Base-by-base conservation (phyloP, 148 eudicot species). In the Chenopodium berlandieri region DNA sequence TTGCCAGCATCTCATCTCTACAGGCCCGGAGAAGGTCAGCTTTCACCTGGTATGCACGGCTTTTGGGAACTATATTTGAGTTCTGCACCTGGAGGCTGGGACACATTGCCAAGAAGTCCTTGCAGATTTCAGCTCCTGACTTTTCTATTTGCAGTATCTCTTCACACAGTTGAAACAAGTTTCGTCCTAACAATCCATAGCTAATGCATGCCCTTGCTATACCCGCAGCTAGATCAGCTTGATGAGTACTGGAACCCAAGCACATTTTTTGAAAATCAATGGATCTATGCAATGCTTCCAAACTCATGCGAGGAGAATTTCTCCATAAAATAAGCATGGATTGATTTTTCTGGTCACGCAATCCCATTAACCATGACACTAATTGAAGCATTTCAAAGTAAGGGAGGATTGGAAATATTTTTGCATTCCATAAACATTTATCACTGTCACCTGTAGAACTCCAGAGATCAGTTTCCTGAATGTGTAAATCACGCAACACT, bases 401-500 rank as follows among this genome's bases (percentile, higher is more conserved):
- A 63, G 94, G 84, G 72, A 91, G 87, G 79, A 96, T 75, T 4
- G 99, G 99, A 80, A 86, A 96, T 85, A 96, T 77, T 87, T 86
- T 94, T 70, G 98, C 99, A 86, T 88, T 96, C 98, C 99, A 96
- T 84, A 96, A 91, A 88, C 98, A 96, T 77, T 88, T 91, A 68
- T 91, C 97, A 60, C 78, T 80, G 56, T 78, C 50, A 58, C 71
- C 81, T 40, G 77, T 75, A 65, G 81, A 63, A 79, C 79, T 81
- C 99, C 98, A 96, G 63, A 96, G 82, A 80, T 96, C 99, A 83
- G 63, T 83, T 83, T 92, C 93, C 75, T 89, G 88, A 83, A 96
- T 89, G 73, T 82, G 86, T 72, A 94, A 87, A 89, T 96, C 99
- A 84, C 58, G 47, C 70, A 96, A 82, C 63, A 96, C 91, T 83